These are phyloP conservation scores for Plantago coronopus DNA, from an alignment of 305 asterid species.

Conservation along the genomic window DNA sequence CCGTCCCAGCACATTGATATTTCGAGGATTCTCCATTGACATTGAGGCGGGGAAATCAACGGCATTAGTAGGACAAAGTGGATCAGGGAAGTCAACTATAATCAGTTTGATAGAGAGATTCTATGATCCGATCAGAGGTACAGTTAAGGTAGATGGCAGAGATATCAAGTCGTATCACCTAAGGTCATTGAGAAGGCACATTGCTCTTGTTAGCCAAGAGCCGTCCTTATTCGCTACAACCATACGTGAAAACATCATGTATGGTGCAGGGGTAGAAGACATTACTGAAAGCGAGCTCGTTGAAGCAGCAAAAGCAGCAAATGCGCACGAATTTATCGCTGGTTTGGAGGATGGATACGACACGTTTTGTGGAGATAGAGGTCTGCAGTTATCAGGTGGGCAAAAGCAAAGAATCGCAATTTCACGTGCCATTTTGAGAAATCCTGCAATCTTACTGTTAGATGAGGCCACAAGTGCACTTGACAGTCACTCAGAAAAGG, in stretches of 20 bases:
- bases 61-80: conserved; percentile 86
- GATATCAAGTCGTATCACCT: conserved; percentile 57
- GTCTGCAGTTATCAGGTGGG: too few species aligned
- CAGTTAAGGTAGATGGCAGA: conserved; percentile 60
- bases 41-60: conserved; percentile 73
- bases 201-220: conserved; percentile 84
- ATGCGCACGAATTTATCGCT: not conserved
- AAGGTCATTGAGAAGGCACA: conserved; percentile 57
- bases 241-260: conserved; percentile 51
- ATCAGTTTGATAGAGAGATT: conserved; percentile 68
- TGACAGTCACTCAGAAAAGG: too few species aligned
- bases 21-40: conserved; percentile 53
- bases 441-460: too few species aligned
- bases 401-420: too few species aligned
- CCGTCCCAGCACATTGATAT: conserved; percentile 50
- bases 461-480: too few species aligned
- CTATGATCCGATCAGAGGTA: conserved; percentile 61
- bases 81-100: conserved; percentile 80
- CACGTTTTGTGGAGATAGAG: not conserved
- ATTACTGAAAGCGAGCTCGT: conserved; percentile 22
- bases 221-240: conserved; percentile 70
- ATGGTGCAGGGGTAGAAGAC: conserved; percentile 41
- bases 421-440: too few species aligned
- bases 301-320: conserved; percentile 2
- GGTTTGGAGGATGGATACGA: not conserved